phyloP scores from a whole-genome alignment of 1,284 basidiomycete genomes.

The Sanghuangporus baumii region DNA sequence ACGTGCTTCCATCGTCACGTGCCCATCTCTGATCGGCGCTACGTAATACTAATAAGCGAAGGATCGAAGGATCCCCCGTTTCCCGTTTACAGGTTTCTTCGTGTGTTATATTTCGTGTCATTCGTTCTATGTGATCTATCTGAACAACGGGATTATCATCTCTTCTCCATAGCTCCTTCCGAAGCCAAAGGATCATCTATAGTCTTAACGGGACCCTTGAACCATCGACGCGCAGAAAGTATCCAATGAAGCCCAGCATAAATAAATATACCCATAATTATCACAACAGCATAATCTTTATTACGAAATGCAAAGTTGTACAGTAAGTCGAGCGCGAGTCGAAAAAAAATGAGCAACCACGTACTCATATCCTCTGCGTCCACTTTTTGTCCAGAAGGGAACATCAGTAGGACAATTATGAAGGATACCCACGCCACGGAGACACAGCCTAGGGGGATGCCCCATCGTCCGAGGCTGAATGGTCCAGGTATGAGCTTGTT shows the following conservation, averaged over 20 bases:
- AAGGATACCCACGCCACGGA: conserved; percentile 64
- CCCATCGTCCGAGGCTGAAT: conserved; percentile 58
- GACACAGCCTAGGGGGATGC: conserved; percentile 49
- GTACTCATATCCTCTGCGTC: conserved; percentile 50
- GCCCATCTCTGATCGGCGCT: not conserved
- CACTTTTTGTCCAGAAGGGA: conserved; percentile 43
- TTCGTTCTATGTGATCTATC: not conserved
- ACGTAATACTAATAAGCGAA: not conserved
- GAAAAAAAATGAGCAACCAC: conserved; percentile 22
- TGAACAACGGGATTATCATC: not conserved
- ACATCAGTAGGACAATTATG: conserved; percentile 54
- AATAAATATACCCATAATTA: conserved; percentile 57
- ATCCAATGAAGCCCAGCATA: conserved; percentile 62
- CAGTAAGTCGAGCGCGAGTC: conserved; percentile 5
- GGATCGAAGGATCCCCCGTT: too few species aligned
- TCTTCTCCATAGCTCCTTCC: not conserved
- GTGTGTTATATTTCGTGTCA: not conserved
- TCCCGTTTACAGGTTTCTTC: too few species aligned
- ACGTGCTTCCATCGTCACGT: too few species aligned
- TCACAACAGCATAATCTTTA: conserved; percentile 61
- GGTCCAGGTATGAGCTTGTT: conserved; percentile 50
- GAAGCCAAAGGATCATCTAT: conserved; percentile 29
- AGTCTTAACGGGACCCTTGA: conserved; percentile 58
- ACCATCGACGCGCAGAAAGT: conserved; percentile 64
- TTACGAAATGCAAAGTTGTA: not conserved